Evolutionary conservation across 192 early-diverging fungal genomes (phyloP), one percentile per base, ranked within the genome.

Genomic region (Gorgonomyces haynaldii): DNA sequence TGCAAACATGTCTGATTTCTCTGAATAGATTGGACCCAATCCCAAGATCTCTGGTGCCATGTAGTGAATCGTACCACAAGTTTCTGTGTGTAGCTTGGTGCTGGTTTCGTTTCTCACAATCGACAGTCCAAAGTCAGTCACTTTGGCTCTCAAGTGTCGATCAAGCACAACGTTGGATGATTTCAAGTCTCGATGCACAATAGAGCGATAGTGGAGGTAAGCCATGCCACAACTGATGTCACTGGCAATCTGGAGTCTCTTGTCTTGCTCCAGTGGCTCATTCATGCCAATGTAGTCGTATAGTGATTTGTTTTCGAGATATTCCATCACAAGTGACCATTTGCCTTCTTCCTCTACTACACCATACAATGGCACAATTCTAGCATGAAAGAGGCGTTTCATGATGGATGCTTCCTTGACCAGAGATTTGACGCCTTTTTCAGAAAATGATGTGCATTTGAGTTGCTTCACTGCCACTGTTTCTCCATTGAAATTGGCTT

Each of bases 141-240:
- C 84, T 71, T 96, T 96, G 6, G 95, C 74, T 13, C 89, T 73
- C 12, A 90, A 91, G 28, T 81, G 72, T 3, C 76, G 67, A 15
- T 83, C 89, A 32, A 97, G 67, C 34, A 97, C 64, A 3, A 97
- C 79, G 42, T 97, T 97, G 4, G 89, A 85, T 15, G 87, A 79
- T 52, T 97, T 97, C 12, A 97, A 47, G 50, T 97, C 93, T 66
- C 66, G 53, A 66, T 96, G 92, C 53, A 93, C 70, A 13, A 93
- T 80, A 69, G 76, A 78, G 49, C 88, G 79, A 16, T 78, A 71
- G 54, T 96, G 92, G 35, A 96, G 64, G 53, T 89, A 93, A 3
- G 78, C 77, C n/a, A 93, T 72, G 10, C 92, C 92, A 20, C 15
- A 30, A 4, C 19, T 22, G 13, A 46, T 35, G n/a, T 46, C 45